Base-by-base conservation (phyloP, 371 early-diverging fungal genomes). In the Mortierella sp. region DNA sequence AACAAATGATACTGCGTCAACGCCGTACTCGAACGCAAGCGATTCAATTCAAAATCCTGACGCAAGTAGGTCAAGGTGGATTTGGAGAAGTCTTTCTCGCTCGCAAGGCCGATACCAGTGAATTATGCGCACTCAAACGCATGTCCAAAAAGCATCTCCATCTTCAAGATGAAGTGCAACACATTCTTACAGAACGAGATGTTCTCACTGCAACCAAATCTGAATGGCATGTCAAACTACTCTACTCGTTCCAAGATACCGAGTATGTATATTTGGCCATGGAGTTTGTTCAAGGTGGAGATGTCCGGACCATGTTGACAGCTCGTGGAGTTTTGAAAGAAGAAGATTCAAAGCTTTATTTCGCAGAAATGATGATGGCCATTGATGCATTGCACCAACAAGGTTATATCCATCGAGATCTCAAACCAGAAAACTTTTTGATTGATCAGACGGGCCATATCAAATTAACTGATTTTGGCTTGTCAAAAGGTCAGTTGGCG, bases 381-480 rank as follows among this genome's bases (percentile, higher is more conserved):
- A 74, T 96, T 26, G 92, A 92, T 62, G 85, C 89, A 55, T 83
- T 94, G 26, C 96, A 95, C 75, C 82, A 82, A 56, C 70, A 85
- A 22, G 85, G 85, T 13, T 86, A 84, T 64, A 90, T 95, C 29
- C 89, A 90, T 66, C 85, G 93, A 8, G 90, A 92, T 70, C 74
- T 92, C 22, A 92, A 91, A 63, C 89, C 83, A 0, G 91, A 92
- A 64, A 91, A 89, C 59, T 87, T 92, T 60, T 72, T 92, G 60
- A 83, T 92, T 31, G 93, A 90, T 74, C 63, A 61, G 0, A 83
- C 82, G 7, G 94, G 94, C 0, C 95, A 95, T 83, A 83, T 95
- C 58, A 92, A 90, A 37, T 77, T 96, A 66, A 89, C 91, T 2
- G 98, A 98, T 83, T 98, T 98, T 88, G 98, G 98, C 1, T 87